A percentile compares a stretch with the other conserved stretches of the same genome.
Conservation (phyloP, 805 yeast species). For the Pichia paraexigua region DNA sequence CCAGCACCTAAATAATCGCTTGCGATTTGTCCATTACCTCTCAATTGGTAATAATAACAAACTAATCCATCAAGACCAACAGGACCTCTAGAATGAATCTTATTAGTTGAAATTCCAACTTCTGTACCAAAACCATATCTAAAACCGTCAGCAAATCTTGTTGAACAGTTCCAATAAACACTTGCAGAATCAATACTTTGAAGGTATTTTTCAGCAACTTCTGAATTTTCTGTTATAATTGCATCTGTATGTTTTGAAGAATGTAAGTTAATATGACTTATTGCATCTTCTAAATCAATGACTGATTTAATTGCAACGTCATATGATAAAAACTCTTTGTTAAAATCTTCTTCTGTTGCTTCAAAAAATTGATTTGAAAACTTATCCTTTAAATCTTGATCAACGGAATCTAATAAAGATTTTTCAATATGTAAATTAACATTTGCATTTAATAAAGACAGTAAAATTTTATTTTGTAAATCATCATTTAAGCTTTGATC, state of each 20-base stretch:
- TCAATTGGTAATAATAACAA: conserved; percentile 87
- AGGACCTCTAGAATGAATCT: conserved; percentile 97
- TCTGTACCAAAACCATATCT: conserved; percentile 98
- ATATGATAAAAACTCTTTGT: conserved; percentile 73
- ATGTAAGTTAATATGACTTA: conserved; percentile 76
- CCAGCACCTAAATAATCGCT: conserved; percentile 92
- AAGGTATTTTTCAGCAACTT: conserved; percentile 65
- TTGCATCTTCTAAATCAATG: conserved; percentile 58
- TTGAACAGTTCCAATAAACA: conserved; percentile 95
- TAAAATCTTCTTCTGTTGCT: conserved; percentile 63
- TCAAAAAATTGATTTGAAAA: conserved; percentile 29
- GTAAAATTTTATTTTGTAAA: conserved; percentile 15
- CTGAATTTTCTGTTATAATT: conserved; percentile 71
- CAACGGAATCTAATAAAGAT: conserved; percentile 34
- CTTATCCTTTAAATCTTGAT: conserved; percentile 10
- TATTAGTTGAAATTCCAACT: conserved; percentile 95
- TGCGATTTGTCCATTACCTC: conserved; percentile 90
- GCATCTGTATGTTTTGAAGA: conserved; percentile 96
- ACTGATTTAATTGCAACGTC: conserved; percentile 73
- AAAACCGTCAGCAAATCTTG: conserved; percentile 97
- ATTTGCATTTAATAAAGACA: conserved; percentile 47
- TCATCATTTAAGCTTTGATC: conserved; percentile 33
- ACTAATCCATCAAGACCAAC: conserved; percentile 96
- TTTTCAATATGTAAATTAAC: conserved; percentile 66
- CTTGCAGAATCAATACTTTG: conserved; percentile 91